Conservation (phyloP, 768 basidiomycete genomes). For the Agaricus blazei region DNA sequence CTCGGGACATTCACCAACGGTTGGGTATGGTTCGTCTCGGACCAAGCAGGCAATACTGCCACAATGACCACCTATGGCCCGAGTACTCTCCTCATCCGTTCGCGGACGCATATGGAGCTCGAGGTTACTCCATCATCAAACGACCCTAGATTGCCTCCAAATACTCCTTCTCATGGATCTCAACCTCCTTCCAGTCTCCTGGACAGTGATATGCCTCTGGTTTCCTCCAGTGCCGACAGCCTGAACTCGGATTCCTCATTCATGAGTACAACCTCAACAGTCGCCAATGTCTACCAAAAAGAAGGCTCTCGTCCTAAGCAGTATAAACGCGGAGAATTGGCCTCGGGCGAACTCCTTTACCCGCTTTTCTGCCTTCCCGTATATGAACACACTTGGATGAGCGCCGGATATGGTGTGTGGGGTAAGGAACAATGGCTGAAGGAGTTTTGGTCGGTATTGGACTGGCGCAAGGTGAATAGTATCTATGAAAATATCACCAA, state of each 20-base stretch:
- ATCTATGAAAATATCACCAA: slow-evolving; percentile 20
- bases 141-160: slow-evolving; percentile 5
- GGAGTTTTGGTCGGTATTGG: slow-evolving; percentile 77
- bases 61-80: slow-evolving; percentile 85
- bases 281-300: too few relatives aligned
- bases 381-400: slow-evolving; percentile 85
- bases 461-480: slow-evolving; percentile 64
- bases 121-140: too few relatives aligned
- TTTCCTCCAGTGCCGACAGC: slow-evolving; percentile 21
- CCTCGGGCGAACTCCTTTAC: slow-evolving; percentile 52
- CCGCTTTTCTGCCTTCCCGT: slow-evolving; percentile 78
- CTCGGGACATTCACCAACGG: slow-evolving; percentile 76
- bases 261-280: background rate
- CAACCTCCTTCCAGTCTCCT: slow-evolving; percentile 39
- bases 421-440: slow-evolving; percentile 84
- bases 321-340: slow-evolving; percentile 19
- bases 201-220: slow-evolving; percentile 20
- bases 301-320: background rate
- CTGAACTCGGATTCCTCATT: slow-evolving; percentile 15
- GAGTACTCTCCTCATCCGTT: slow-evolving; percentile 80
- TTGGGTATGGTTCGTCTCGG: slow-evolving; percentile 85
- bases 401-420: slow-evolving; percentile 83
- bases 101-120: slow-evolving; percentile 30
- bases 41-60: slow-evolving; percentile 52
- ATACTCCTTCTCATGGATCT: slow-evolving; percentile 21